Base-by-base conservation (phyloP, 768 basidiomycete genomes). In the Serendipita vermifera region DNA sequence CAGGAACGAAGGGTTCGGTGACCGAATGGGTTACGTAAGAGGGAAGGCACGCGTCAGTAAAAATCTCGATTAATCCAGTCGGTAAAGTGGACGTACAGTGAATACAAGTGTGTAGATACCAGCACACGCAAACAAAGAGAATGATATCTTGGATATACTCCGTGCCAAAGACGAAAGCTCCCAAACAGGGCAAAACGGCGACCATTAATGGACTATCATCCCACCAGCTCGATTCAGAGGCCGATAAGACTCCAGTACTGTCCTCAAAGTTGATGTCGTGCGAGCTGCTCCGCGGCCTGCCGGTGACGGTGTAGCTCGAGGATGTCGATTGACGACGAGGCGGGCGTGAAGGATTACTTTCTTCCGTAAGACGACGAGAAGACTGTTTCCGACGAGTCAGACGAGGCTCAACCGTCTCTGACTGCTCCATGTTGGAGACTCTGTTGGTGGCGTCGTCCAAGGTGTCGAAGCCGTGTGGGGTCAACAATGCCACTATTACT, bases 141-240 rank as follows among this genome's bases (percentile, higher is more conserved):
- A 51, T 51, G 22, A 51, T 51, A 51, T 51, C 46, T 29, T 51
- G 46, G 11, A 51, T 29, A 29, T 51, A 51, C 27, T 51, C 46
- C 31, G 46, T 51, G n/a, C 46, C 46, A n/a, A 51, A 51, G 20
- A 51, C 27, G 46, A 51, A 51, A n/a, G 46, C 46, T 9, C 15
- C 46, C 17, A 51, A 29, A 51, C 20, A 51, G 7, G 46, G 46
- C n/a, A 51, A 51, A 29, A 51, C 31, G 29, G 46, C 46, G 46
- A 51, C 46, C 24, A 51, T 26, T 7, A 51, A 29, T 15, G 46
- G 46, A 9, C 22, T 29, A 51, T 51, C 46, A n/a, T 51, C 22
- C 46, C 46, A 51, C n/a, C 24, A 15, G n/a, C 22, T 26, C 46
- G 46, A 22, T 9, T 51, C 46, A 15, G 29, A 15, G 9, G 31